phyloP scores from a whole-genome alignment of 139 green algal genomes.

The Micractinium conductrix region DNA sequence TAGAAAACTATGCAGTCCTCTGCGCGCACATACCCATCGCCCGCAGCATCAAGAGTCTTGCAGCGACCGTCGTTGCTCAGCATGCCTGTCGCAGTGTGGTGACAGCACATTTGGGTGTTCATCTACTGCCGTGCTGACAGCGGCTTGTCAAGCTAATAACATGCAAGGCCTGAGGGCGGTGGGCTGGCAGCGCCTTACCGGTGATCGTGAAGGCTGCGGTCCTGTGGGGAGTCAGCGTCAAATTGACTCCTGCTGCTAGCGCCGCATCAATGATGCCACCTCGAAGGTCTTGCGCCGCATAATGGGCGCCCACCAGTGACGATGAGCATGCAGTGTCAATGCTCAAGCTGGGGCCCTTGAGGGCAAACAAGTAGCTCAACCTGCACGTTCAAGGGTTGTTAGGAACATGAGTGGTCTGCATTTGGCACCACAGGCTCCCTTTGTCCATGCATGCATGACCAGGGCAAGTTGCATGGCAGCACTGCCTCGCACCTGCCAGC shows the following conservation, averaged over 20 bases:
- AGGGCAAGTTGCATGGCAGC: too few species aligned
- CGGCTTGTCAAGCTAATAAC: conserved; percentile 23
- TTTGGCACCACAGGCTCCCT: too few species aligned
- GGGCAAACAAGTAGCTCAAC: too few species aligned
- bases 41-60: conserved; percentile 62
- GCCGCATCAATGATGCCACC: neutral
- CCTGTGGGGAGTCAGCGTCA: too few species aligned
- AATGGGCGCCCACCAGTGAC: conserved; percentile 54
- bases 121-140: conserved; percentile 29
- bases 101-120: too few species aligned
- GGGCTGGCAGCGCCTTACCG: too few species aligned
- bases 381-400: too few species aligned
- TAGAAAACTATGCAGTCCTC: conserved; percentile 37
- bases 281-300: conserved; percentile 38
- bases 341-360: conserved; percentile 60
- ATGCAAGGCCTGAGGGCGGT: too few species aligned
- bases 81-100: conserved; percentile 22
- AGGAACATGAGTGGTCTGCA: too few species aligned
- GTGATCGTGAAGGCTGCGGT: too few species aligned
- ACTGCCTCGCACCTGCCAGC: too few species aligned
- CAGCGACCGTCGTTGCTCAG: conserved; percentile 59
- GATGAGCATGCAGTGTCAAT: conserved; percentile 74
- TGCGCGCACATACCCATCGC: conserved; percentile 67
- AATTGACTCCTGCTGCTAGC: conserved; percentile 39
- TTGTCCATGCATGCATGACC: too few species aligned